Base-by-base conservation (phyloP, 768 basidiomycete species). In the Chalciporus pseudorubinellus region DNA sequence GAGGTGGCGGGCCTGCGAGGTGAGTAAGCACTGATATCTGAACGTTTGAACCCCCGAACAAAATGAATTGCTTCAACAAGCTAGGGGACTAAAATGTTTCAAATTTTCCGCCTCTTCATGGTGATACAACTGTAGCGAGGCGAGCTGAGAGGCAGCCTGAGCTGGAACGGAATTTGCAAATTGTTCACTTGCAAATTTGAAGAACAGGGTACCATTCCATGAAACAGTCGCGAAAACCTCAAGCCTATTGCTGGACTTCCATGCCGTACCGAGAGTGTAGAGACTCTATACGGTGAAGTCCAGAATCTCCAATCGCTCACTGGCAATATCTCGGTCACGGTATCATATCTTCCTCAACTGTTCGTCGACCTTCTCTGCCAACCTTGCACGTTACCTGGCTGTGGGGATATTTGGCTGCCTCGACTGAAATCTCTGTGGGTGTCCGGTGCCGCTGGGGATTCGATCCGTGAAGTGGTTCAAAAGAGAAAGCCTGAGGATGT, bases 211-310 rank as follows among this genome's bases (percentile, higher is more conserved):
- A n/a, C n/a, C 16, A 68, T 57, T 39, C 39, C 63, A 46, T 73
- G 87, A 38, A 67, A 66, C 14, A 71, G 72, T 16, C 63, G 89
- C 42, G 71, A 79, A 46, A 66, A 71, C 50, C 70, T 88, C 45
- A 81, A 82, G 61, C n/a, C n/a, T n/a, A 64, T 89, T 38, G 61
- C 72, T 1, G 75, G 74, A 14, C 67, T 87, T 38, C 75, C 75
- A 1, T 81, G 79, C 59, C 65, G 68, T 46, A 28, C 49, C 19
- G 47, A 58, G 0, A 65, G 66, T 22, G 54, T 72, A 22, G 64
- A 73, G 29, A 51, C 49, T 8, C 70, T 86, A 59, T 74, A 80
- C 49, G 66, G 58, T 18, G 76, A 82, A 56, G 72, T 87, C 20
- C 64, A 58, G 3, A 76, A 76, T 44, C 65, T 89, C 22, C 66